phyloP scores from a whole-genome alignment of 495 filamentous ascomycete species.

The Penicillium argentinense region DNA sequence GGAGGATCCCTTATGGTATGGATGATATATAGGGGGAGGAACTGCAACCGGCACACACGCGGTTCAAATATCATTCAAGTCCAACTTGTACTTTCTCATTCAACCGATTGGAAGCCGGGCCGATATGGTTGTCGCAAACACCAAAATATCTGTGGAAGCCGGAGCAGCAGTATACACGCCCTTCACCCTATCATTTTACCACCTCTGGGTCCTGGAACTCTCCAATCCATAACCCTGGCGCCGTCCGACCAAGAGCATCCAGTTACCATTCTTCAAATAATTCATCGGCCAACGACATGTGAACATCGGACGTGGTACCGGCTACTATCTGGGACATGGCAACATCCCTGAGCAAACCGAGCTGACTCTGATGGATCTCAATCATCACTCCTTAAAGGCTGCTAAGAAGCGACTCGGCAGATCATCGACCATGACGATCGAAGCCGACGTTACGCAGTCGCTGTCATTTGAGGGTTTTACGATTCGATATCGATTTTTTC shows the following conservation, averaged over 20 bases:
- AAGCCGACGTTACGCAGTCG: conserved; percentile 2
- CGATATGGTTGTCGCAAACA: too few relatives aligned
- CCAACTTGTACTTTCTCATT: too few relatives aligned
- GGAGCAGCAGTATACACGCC: conserved; percentile 7
- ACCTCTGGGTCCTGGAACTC: conserved; percentile 31
- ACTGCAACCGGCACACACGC: too few relatives aligned
- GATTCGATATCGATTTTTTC: conserved; percentile 41
- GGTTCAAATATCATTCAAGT: too few relatives aligned
- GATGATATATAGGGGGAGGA: too few relatives aligned
- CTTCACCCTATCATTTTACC: conserved; percentile 28
- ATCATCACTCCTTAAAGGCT: neutral
- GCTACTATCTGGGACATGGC: conserved; percentile 26
- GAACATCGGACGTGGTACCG: conserved; percentile 40
- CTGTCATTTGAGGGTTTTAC: neutral
- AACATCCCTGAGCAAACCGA: neutral
- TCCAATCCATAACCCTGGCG: conserved; percentile 32
- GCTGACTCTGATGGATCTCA: conserved; percentile 6
- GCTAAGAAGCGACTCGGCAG: neutral
- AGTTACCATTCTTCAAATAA: conserved; percentile 37
- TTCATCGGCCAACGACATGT: conserved; percentile 32
- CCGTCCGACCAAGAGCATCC: conserved; percentile 27
- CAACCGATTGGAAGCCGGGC: too few relatives aligned
- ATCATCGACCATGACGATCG: neutral
- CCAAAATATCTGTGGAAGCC: neutral
- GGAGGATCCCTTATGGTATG: too few relatives aligned